Conservation (phyloP, 192 early-diverging fungal genomes). For the Funneliformis geosporum region DNA sequence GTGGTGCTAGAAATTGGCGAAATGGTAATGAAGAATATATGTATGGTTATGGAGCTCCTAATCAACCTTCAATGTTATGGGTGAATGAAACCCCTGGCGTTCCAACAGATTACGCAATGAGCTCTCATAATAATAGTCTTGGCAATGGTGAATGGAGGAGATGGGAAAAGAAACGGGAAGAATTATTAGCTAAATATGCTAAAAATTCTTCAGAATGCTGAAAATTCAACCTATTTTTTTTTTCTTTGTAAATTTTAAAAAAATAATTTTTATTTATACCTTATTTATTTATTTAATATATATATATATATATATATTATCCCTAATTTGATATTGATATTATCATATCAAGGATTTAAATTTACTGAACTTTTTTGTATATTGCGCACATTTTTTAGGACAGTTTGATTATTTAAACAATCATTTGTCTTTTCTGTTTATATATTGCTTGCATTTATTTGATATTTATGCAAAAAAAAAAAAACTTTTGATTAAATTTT, state of each 20-base stretch:
- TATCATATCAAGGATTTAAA: background rate
- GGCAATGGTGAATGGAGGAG: constrained; percentile 25
- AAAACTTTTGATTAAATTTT: too few relatives aligned
- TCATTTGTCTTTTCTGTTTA: background rate
- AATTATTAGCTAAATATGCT: constrained; percentile 34
- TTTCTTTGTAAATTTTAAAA: background rate
- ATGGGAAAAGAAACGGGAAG: constrained; percentile 35
- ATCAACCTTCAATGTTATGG: constrained; percentile 18
- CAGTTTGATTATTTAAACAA: background rate
- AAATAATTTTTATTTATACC: background rate
- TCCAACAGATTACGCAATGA: constrained; percentile 10
- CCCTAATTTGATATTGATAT: too few relatives aligned
- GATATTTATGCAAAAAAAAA: background rate
- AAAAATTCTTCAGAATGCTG: constrained; percentile 18
- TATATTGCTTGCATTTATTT: background rate
- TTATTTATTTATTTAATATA: background rate
- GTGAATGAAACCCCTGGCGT: constrained; percentile 14
- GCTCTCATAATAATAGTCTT: constrained; percentile 20
- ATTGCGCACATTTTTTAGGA: background rate
- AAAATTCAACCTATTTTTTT: background rate
- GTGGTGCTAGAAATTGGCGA: constrained; percentile 27
- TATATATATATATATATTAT: background rate
- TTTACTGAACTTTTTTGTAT: background rate
- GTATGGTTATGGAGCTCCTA: constrained; percentile 27
- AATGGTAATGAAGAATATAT: constrained; percentile 30